Conservation (phyloP, 2,329 filamentous ascomycete species). For the Didymella exigua region DNA sequence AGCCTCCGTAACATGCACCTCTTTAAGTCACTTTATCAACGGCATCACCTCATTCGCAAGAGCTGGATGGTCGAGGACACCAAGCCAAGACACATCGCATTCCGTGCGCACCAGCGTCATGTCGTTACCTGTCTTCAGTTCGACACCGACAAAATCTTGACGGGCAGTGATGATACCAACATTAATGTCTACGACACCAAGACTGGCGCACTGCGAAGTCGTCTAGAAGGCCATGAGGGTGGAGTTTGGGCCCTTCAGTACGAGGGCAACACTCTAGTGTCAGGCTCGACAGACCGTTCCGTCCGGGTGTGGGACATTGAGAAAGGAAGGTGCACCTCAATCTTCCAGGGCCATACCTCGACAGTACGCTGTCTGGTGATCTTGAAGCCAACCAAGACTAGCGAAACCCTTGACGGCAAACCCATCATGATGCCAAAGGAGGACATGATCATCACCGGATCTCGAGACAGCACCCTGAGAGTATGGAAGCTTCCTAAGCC, state of each 20-base stretch:
- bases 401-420: slow-evolving; percentile 71
- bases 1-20: slow-evolving; percentile 84
- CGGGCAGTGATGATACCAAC: slow-evolving; percentile 94
- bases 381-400: slow-evolving; percentile 81
- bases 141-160: slow-evolving; percentile 96
- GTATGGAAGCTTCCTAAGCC: slow-evolving; percentile 92
- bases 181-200: slow-evolving; percentile 99
- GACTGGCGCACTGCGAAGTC: slow-evolving; percentile 82
- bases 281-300: slow-evolving; percentile 92
- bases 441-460: slow-evolving; percentile 95
- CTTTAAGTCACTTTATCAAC: slow-evolving; percentile 94
- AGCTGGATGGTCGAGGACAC: slow-evolving; percentile 87
- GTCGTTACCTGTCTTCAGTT: slow-evolving; percentile 98
- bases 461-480: slow-evolving; percentile 88
- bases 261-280: slow-evolving; percentile 91
- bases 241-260: slow-evolving; percentile 98
- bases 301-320: slow-evolving; percentile 99
- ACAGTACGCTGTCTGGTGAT: slow-evolving; percentile 97
- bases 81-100: slow-evolving; percentile 89
- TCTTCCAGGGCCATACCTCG: slow-evolving; percentile 97
- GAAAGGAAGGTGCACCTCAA: slow-evolving; percentile 86
- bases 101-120: slow-evolving; percentile 93
- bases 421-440: slow-evolving; percentile 90
- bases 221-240: slow-evolving; percentile 90
- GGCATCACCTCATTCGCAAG: slow-evolving; percentile 86